These are phyloP conservation scores for Nothophytophthora sp. DNA, from an alignment of 352 stramenopile species.

Conservation along the genomic window DNA sequence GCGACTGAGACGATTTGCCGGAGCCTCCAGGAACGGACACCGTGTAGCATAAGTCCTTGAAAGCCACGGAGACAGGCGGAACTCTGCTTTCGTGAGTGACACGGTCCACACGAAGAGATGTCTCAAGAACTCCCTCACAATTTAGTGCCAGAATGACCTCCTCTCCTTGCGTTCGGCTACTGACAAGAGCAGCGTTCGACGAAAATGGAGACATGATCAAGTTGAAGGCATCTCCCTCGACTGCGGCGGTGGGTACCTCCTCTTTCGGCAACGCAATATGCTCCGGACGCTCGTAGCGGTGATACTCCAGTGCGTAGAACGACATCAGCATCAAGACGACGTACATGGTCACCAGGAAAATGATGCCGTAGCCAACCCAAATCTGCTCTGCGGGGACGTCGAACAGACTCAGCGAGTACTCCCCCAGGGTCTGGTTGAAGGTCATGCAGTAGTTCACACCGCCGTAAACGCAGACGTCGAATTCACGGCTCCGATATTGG, in stretches of 20 bases:
- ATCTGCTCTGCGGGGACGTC: slow-evolving; percentile 37
- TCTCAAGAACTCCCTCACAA: too few relatives aligned
- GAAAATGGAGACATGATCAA: slow-evolving; percentile 26
- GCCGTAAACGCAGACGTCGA: slow-evolving; percentile 41
- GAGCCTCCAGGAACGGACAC: slow-evolving; percentile 40
- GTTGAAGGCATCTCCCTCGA: slow-evolving; percentile 17
- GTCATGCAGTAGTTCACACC: slow-evolving; percentile 41
- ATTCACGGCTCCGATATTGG: slow-evolving; percentile 42
- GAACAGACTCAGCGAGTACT: slow-evolving; percentile 52
- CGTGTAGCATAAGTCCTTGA: slow-evolving; percentile 64
- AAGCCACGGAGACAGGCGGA: slow-evolving; percentile 47
- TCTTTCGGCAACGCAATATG: slow-evolving; percentile 38
- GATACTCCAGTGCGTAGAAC: slow-evolving; percentile 53
- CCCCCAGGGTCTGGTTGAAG: slow-evolving; percentile 45
- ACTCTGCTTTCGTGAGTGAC: slow-evolving; percentile 19
- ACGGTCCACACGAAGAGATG: slow-evolving; percentile 27
- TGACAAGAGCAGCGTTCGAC: not conserved
- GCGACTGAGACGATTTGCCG: slow-evolving; percentile 21
- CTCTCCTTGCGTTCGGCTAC: not conserved
- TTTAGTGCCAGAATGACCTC: slow-evolving; percentile 33
- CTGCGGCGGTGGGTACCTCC: not conserved
- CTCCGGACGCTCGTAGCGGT: slow-evolving; percentile 59
- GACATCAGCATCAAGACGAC: slow-evolving; percentile 56
- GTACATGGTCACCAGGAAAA: slow-evolving; percentile 52
- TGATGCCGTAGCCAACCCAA: slow-evolving; percentile 43